These are phyloP conservation scores for Schizosaccharomyces versatilis DNA, from an alignment of 1,139 yeast genomes.

Conservation along the genomic window DNA sequence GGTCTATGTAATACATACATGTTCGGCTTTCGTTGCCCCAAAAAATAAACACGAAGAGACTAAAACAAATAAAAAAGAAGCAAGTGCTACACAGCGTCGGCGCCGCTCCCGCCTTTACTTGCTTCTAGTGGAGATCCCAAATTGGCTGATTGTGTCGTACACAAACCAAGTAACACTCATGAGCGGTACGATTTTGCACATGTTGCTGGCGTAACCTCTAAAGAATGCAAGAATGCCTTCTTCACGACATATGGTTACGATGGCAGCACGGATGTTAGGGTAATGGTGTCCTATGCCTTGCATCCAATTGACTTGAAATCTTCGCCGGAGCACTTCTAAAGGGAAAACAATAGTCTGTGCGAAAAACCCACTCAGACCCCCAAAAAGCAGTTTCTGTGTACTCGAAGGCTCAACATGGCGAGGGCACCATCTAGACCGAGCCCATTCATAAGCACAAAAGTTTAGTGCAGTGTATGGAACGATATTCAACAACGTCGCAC, in stretches of 20 bases:
- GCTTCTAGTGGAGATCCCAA: too few relatives aligned
- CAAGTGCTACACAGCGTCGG: too few relatives aligned
- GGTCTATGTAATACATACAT: too few relatives aligned
- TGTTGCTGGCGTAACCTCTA: slow-evolving; percentile 69
- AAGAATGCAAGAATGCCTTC: slow-evolving; percentile 36
- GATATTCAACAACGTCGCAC: slow-evolving; percentile 79
- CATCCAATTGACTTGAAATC: slow-evolving; percentile 83
- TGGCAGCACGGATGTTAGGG: slow-evolving; percentile 44
- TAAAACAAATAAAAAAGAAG: too few relatives aligned
- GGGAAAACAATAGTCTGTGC: slow-evolving; percentile 72
- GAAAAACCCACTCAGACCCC: slow-evolving; percentile 76
- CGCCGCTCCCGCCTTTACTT: too few relatives aligned
- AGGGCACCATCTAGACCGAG: slow-evolving; percentile 31
- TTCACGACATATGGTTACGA: slow-evolving; percentile 37
- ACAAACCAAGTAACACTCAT: slow-evolving; percentile 91
- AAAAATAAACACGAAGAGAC: too few relatives aligned
- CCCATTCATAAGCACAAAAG: slow-evolving; percentile 67
- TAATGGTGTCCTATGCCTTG: slow-evolving; percentile 49
- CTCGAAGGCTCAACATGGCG: slow-evolving; percentile 22
- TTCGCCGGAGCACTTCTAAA: slow-evolving; percentile 61
- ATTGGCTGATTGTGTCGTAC: slow-evolving; percentile 28
- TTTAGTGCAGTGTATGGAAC: slow-evolving; percentile 92
- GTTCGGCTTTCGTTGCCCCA: too few relatives aligned
- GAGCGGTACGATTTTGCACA: slow-evolving; percentile 76
- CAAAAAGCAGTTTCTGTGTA: slow-evolving; percentile 43